Conservation (phyloP, 78 protist genomes). For the Cavenderia fasciculata region DNA sequence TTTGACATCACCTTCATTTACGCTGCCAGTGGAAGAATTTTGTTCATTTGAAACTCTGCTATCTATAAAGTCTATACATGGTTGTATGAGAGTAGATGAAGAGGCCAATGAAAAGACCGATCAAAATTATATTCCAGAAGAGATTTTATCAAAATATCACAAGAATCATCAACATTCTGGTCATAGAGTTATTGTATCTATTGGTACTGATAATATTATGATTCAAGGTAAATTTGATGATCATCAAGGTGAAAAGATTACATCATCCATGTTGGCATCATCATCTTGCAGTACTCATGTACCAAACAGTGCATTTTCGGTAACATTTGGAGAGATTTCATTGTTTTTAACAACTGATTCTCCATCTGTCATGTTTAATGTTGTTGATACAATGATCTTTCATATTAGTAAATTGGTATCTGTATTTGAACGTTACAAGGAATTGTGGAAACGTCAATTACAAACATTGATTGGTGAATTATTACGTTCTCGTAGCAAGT, state of each 20-base stretch:
- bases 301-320: slow-evolving; percentile 32
- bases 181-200: slow-evolving; percentile 13
- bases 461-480: slow-evolving; percentile 53
- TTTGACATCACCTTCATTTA: not conserved
- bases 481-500: slow-evolving; percentile 3
- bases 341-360: slow-evolving; percentile 42
- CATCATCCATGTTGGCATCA: not conserved
- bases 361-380: slow-evolving; percentile 46
- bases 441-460: slow-evolving; percentile 55
- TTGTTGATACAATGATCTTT: slow-evolving; percentile 53
- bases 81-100: slow-evolving; percentile 46
- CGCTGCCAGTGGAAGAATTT: slow-evolving; percentile 47
- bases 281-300: not conserved
- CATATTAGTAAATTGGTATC: slow-evolving; percentile 9
- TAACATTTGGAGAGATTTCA: slow-evolving; percentile 5
- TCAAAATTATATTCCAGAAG: slow-evolving; percentile 1
- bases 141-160: slow-evolving; percentile 56
- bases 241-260: not conserved
- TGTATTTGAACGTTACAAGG: slow-evolving; percentile 52
- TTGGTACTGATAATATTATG: slow-evolving; percentile 20
- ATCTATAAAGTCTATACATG: slow-evolving; percentile 61
- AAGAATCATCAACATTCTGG: not conserved
- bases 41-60: slow-evolving; percentile 36
- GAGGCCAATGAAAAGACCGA: not conserved
- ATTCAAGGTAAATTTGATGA: slow-evolving; percentile 13